Evolutionary conservation across 768 basidiomycete species (phyloP).

Genomic region (Tubosaeta sp.): DNA sequence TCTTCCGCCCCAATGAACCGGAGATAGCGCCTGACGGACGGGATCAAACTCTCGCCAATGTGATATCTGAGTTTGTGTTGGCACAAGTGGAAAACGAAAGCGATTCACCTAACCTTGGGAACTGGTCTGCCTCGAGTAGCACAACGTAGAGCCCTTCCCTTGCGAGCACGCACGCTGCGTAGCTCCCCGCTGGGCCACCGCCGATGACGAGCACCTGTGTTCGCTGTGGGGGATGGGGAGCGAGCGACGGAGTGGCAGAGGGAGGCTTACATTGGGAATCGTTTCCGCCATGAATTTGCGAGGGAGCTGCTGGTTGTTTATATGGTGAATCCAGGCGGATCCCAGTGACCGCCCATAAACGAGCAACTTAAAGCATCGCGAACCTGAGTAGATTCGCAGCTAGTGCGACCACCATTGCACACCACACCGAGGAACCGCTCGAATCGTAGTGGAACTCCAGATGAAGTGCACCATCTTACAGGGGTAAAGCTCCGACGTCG

Average conservation of each 20-base stretch:
- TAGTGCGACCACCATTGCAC: too few relatives aligned
- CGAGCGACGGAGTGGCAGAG: too few relatives aligned
- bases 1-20: conserved; percentile 48
- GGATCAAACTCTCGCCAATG: conserved; percentile 45
- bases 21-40: conserved; percentile 50
- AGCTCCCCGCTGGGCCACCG: conserved; percentile 58
- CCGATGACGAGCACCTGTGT: conserved; percentile 45
- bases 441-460: too few relatives aligned
- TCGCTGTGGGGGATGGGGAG: conserved; percentile 11
- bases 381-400: too few relatives aligned
- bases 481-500: too few relatives aligned
- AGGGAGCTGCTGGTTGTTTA: neutral
- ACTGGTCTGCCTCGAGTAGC: conserved; percentile 50
- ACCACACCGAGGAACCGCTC: too few relatives aligned
- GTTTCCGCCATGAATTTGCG: conserved; percentile 3
- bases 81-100: neutral
- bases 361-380: too few relatives aligned
- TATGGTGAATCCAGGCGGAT: neutral
- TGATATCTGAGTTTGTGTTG: conserved; percentile 35
- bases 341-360: too few relatives aligned
- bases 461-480: too few relatives aligned
- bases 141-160: conserved; percentile 58
- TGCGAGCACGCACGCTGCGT: conserved; percentile 50
- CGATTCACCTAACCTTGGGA: conserved; percentile 43
- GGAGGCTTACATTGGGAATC: conserved; percentile 23